Evolutionary conservation across 768 basidiomycete species (phyloP).

Genomic region (Amylocystis lapponica): DNA sequence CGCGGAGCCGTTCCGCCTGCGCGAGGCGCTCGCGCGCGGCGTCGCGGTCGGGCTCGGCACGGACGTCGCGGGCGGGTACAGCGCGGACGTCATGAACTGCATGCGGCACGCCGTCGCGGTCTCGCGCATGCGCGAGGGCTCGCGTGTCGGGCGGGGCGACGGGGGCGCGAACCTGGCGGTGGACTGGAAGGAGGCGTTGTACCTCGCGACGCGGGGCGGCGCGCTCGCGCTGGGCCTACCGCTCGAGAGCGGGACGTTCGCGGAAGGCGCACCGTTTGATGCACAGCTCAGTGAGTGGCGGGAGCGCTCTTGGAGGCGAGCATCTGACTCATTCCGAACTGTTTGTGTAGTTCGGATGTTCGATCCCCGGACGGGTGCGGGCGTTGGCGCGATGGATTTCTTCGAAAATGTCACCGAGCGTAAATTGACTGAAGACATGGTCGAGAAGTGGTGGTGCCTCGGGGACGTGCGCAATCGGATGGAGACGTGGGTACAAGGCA

Average conservation of each 20-base stretch:
- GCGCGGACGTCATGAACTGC: conserved; percentile 64
- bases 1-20: conserved; percentile 56
- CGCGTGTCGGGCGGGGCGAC: conserved; percentile 19
- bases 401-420: conserved; percentile 36
- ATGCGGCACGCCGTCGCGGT: conserved; percentile 78
- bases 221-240: conserved; percentile 61
- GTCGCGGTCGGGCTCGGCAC: conserved; percentile 78
- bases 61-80: conserved; percentile 86
- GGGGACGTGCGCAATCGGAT: conserved; percentile 65
- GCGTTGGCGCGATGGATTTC: conserved; percentile 66
- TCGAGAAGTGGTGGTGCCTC: conserved; percentile 91
- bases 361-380: conserved; percentile 22
- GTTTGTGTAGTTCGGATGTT: conserved; percentile 4
- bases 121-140: conserved; percentile 63
- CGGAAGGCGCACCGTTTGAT: conserved; percentile 63
- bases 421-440: conserved; percentile 39
- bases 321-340: background rate
- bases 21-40: conserved; percentile 59
- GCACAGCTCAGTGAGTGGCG: conserved; percentile 61
- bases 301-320: background rate
- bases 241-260: conserved; percentile 42
- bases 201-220: conserved; percentile 78
- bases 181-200: conserved; percentile 78
- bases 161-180: conserved; percentile 38
- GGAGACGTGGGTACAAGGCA: conserved; percentile 75